These are phyloP conservation scores for Sextonia rubra DNA, from an alignment of 164 flowering plant species.

Conservation along the genomic window DNA sequence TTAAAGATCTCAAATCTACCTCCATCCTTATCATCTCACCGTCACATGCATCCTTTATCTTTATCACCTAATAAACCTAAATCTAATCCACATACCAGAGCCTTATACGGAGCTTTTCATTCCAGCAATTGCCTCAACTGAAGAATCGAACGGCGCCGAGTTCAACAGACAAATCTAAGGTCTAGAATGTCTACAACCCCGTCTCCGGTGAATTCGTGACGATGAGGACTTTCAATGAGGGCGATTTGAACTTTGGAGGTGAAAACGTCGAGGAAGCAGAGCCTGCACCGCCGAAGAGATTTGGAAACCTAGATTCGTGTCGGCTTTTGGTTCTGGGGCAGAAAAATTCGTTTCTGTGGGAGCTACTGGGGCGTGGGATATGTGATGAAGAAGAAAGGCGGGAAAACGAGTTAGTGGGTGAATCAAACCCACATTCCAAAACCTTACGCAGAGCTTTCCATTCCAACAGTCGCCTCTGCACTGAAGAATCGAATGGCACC, in stretches of 20 bases:
- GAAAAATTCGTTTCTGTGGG: constrained; percentile 14
- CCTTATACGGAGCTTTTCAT: constrained; percentile 7
- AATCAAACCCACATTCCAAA: no score
- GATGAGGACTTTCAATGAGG: not conserved
- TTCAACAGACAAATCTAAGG: not conserved
- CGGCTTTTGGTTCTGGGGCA: constrained; percentile 24
- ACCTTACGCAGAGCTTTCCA: constrained; percentile 6
- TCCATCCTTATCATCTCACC: no score
- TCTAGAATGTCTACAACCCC: constrained; percentile 7
- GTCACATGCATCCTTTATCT: no score
- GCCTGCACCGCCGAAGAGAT: not conserved
- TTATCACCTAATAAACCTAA: no score
- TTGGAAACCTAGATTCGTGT: constrained; percentile 18
- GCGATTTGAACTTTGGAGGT: not conserved
- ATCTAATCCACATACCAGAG: no score
- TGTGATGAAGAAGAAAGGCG: constrained; percentile 33
- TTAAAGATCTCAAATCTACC: no score
- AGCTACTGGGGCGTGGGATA: not conserved
- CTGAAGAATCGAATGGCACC: constrained; percentile 1
- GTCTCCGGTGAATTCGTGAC: not conserved
- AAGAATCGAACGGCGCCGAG: not conserved
- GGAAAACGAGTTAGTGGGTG: no score
- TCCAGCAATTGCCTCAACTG: constrained; percentile 6
- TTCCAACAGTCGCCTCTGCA: constrained; percentile 8
- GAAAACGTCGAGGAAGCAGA: not conserved